These are phyloP conservation scores for Kodamaea jinghongensis DNA, from an alignment of 805 yeast genomes.

Conservation along the genomic window DNA sequence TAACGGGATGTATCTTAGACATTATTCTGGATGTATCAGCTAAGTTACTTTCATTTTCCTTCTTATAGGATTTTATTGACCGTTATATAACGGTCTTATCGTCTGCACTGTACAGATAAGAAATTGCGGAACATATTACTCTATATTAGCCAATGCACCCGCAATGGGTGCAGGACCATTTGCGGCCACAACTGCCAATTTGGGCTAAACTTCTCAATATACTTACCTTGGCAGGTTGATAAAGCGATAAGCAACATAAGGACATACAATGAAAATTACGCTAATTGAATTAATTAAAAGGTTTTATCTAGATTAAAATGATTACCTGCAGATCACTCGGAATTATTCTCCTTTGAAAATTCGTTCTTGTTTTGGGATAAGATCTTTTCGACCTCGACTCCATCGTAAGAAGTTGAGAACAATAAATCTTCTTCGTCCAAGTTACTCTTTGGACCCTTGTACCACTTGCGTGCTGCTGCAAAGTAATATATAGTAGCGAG, in stretches of 20 bases:
- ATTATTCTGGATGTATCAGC: neutral
- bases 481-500: constrained; percentile 49
- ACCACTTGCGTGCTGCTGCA: constrained; percentile 56
- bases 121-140: too few species aligned
- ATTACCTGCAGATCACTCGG: neutral
- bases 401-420: constrained; percentile 19
- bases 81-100: too few species aligned
- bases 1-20: constrained; percentile 13
- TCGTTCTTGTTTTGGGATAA: neutral
- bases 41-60: neutral
- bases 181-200: too few species aligned
- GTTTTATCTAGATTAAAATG: neutral
- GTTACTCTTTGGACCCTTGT: constrained; percentile 59
- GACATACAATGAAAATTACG: neutral
- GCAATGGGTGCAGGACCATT: too few species aligned
- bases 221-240: too few species aligned
- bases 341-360: constrained; percentile 2
- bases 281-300: neutral
- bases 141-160: too few species aligned
- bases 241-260: neutral
- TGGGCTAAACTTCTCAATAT: too few species aligned
- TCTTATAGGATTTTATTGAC: too few species aligned
- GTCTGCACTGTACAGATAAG: too few species aligned
- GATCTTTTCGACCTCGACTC: constrained; percentile 8
- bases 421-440: constrained; percentile 35